Evolutionary conservation across 306 rosid species (phyloP).

Genomic region (Cicer cuneatum): DNA sequence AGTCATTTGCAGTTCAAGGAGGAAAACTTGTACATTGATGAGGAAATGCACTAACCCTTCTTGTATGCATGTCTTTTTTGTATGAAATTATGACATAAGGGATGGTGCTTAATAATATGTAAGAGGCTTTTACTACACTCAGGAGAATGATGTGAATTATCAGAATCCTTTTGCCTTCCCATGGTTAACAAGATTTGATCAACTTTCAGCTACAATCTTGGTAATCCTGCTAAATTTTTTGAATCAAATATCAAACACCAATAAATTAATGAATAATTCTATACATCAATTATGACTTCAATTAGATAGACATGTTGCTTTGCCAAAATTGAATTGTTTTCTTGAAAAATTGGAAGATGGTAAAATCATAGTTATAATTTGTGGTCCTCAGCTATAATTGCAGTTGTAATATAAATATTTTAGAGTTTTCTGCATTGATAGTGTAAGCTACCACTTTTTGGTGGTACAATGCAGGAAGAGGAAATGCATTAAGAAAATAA

Average conservation of each 20-base stretch:
- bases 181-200: conserved; percentile 37
- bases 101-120: conserved; percentile 55
- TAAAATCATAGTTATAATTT: neutral
- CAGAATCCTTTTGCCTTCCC: conserved; percentile 45
- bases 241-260: conserved; percentile 11
- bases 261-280: neutral
- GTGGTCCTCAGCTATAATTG: neutral
- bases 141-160: conserved; percentile 5
- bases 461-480: too few species aligned
- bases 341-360: too few species aligned
- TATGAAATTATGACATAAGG: conserved; percentile 53
- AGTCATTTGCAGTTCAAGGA: too few species aligned
- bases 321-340: neutral
- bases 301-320: neutral
- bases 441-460: too few species aligned
- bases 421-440: too few species aligned
- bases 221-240: conserved; percentile 37
- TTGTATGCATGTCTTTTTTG: conserved; percentile 45
- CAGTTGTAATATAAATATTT: too few species aligned
- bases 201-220: conserved; percentile 36
- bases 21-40: neutral
- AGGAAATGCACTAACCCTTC: neutral
- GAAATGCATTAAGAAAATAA: too few species aligned
- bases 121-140: conserved; percentile 48
- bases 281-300: neutral